Evolutionary conservation across 2,329 filamentous ascomycete species (phyloP).

Genomic region (Sclerotinia minor): DNA sequence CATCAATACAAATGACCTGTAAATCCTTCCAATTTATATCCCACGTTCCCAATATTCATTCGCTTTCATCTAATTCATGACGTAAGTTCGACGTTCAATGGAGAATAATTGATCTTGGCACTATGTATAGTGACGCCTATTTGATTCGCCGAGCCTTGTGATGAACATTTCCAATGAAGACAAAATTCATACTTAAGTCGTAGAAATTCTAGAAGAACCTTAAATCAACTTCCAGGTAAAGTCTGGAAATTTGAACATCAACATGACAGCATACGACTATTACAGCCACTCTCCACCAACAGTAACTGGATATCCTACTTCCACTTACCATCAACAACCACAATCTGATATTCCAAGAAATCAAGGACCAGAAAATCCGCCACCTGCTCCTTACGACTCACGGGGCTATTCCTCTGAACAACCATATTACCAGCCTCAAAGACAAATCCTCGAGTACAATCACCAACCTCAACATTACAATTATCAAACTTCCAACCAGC

Average conservation of each 20-base stretch:
- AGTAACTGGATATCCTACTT: not conserved
- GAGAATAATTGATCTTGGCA: slow-evolving; percentile 10
- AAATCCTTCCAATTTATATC: not conserved
- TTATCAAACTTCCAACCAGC: not conserved
- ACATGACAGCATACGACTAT: slow-evolving; percentile 9
- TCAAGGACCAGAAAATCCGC: not conserved
- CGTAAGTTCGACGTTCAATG: not conserved
- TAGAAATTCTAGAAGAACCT: not conserved
- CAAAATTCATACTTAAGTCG: not conserved
- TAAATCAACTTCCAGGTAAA: not conserved
- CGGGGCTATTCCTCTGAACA: slow-evolving; percentile 4
- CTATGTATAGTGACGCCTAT: slow-evolving; percentile 21
- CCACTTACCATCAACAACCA: slow-evolving; percentile 15
- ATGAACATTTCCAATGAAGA: slow-evolving; percentile 2
- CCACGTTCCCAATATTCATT: not conserved
- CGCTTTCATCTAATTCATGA: not conserved
- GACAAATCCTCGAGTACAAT: not conserved
- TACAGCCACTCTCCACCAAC: slow-evolving; percentile 1
- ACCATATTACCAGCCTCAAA: not conserved
- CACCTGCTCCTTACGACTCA: not conserved
- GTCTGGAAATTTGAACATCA: not conserved
- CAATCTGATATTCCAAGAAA: slow-evolving; percentile 6
- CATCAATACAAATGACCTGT: slow-evolving; percentile 5
- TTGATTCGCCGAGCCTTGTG: slow-evolving; percentile 12
- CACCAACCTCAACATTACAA: not conserved